Evolutionary conservation across 2,329 filamentous ascomycete genomes (phyloP).

Genomic region (Aspergillus cejpii): DNA sequence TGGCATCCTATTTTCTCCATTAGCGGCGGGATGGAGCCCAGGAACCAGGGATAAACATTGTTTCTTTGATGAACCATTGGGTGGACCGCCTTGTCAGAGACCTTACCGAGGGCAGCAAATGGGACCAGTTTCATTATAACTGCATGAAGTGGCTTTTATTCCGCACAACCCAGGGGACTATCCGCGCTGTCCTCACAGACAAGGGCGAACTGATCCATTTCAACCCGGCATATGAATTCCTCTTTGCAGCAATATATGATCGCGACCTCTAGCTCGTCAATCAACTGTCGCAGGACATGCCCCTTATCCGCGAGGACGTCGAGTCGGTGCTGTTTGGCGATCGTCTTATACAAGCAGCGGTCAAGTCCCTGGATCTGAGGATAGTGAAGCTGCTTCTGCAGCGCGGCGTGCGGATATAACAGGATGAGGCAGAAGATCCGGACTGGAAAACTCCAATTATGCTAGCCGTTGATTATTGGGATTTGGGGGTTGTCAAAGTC

Average conservation of each 20-base stretch:
- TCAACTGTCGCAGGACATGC: background rate
- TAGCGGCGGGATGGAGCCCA: background rate
- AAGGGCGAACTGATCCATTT: background rate
- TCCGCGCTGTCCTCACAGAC: background rate
- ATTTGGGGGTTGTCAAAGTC: background rate
- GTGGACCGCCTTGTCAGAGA: background rate
- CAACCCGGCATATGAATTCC: background rate
- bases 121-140: background rate
- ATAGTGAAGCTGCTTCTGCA: background rate
- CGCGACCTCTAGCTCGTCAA: background rate
- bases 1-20: background rate
- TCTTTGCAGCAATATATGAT: background rate
- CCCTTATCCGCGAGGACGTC: background rate
- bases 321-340: background rate
- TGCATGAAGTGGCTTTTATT: background rate
- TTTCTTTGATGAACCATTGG: background rate
- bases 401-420: background rate
- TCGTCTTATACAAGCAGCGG: background rate
- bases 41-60: background rate
- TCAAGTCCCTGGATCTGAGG: background rate
- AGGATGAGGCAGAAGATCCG: too few relatives aligned
- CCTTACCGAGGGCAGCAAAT: background rate
- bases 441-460: background rate
- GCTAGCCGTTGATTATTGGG: background rate
- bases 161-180: background rate